These are phyloP conservation scores for Cryptococcus wingfieldii DNA, from an alignment of 1,284 basidiomycete species.

Conservation along the genomic window DNA sequence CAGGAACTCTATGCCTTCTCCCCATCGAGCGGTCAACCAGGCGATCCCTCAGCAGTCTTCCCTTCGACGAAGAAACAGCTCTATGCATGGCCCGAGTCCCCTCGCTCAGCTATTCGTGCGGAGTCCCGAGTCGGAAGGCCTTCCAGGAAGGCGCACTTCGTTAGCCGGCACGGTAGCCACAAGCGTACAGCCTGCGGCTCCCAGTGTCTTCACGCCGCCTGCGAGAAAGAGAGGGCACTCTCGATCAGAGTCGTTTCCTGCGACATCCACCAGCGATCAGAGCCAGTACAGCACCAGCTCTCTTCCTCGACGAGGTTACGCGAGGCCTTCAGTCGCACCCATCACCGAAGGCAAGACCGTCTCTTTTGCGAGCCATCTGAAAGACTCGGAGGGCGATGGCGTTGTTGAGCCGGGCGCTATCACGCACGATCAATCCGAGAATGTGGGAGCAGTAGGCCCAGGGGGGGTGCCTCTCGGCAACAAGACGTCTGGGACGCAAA, in stretches of 20 bases:
- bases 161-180: constrained; percentile 18
- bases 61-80: constrained; percentile 31
- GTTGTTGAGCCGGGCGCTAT: background rate
- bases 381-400: background rate
- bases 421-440: background rate
- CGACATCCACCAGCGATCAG: background rate
- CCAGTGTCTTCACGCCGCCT: constrained; percentile 15
- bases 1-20: constrained; percentile 22
- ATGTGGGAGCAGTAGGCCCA: background rate
- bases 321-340: constrained; percentile 13
- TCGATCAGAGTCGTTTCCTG: constrained; percentile 1
- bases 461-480: background rate
- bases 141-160: constrained; percentile 14
- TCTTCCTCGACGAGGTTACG: background rate
- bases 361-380: constrained; percentile 10
- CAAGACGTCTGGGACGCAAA: background rate
- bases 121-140: constrained; percentile 10
- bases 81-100: constrained; percentile 43
- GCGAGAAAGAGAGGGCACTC: constrained; percentile 8
- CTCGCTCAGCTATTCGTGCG: constrained; percentile 45
- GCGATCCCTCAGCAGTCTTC: constrained; percentile 1
- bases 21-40: constrained; percentile 5
- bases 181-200: constrained; percentile 15
- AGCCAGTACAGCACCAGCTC: background rate
- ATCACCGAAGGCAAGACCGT: constrained; percentile 21